phyloP scores from a whole-genome alignment of 345 rosid species.

The Syzygium aromaticum region DNA sequence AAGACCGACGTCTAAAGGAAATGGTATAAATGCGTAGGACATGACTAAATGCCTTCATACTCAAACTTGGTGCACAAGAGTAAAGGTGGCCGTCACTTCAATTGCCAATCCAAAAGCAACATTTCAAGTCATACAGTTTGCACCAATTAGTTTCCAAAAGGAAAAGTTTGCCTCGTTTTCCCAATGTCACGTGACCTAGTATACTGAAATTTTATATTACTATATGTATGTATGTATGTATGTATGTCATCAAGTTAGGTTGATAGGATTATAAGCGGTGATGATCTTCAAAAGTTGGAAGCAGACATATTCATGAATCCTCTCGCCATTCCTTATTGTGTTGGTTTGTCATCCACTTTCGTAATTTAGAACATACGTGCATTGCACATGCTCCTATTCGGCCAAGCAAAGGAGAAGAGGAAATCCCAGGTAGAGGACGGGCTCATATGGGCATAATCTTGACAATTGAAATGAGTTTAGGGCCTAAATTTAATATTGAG shows the following conservation, averaged over 20 bases:
- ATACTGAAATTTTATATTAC: not conserved
- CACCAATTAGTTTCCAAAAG: not conserved
- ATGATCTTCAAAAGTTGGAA: not conserved
- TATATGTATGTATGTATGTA: too few relatives aligned
- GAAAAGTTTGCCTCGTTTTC: too few relatives aligned
- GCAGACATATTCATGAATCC: not conserved
- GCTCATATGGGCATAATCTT: not conserved
- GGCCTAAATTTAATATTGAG: not conserved
- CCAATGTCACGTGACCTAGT: too few relatives aligned
- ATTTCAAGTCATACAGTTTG: not conserved
- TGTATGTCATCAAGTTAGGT: not conserved
- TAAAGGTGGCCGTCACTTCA: not conserved
- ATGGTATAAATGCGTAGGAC: not conserved
- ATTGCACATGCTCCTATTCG: not conserved
- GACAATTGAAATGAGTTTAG: not conserved
- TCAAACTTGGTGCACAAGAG: not conserved
- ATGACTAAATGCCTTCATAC: not conserved
- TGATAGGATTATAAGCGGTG: not conserved
- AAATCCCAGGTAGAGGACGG: not conserved
- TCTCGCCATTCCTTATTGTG: not conserved
- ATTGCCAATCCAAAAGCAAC: not conserved
- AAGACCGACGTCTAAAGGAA: not conserved
- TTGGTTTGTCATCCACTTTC: not conserved
- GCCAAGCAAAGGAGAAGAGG: not conserved
- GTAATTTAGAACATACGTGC: not conserved